phyloP scores from a whole-genome alignment of 2,329 filamentous ascomycete species.

The Fusarium pseudograminearum region DNA sequence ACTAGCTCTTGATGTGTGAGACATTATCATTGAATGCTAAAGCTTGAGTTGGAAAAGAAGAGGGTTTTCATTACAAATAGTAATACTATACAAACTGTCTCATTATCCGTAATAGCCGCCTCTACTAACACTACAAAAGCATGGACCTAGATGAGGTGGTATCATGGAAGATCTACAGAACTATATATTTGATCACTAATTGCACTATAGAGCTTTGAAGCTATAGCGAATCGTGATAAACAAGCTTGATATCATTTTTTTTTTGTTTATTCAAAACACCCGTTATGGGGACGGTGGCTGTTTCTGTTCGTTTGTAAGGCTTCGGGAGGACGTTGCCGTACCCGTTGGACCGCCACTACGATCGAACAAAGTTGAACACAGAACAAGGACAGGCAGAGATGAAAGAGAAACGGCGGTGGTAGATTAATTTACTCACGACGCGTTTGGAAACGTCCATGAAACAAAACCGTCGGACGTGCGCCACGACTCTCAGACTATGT shows the following conservation, averaged over 20 bases:
- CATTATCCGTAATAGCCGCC: slow-evolving; percentile 2
- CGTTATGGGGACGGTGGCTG: not conserved
- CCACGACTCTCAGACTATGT: slow-evolving; percentile 17
- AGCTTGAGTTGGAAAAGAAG: slow-evolving; percentile 2
- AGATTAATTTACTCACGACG: slow-evolving; percentile 14
- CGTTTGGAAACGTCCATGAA: slow-evolving; percentile 30
- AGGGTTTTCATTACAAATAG: slow-evolving; percentile 12
- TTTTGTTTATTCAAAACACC: not conserved
- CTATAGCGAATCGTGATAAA: not conserved
- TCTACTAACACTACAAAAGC: slow-evolving; percentile 13
- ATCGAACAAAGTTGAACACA: not conserved
- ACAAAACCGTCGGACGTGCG: slow-evolving; percentile 29
- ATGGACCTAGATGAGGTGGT: slow-evolving; percentile 26
- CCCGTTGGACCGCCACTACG: slow-evolving; percentile 11
- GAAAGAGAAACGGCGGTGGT: not conserved
- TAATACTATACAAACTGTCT: not conserved
- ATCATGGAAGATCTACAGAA: slow-evolving; percentile 29
- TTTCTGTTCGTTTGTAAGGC: slow-evolving; percentile 14
- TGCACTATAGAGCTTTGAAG: slow-evolving; percentile 5
- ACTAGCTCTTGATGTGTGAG: not conserved
- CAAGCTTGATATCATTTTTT: not conserved
- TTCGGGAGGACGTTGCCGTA: slow-evolving; percentile 27
- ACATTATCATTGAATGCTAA: slow-evolving; percentile 6
- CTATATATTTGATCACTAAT: not conserved
- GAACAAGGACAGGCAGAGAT: not conserved